Base-by-base conservation (phyloP, 768 basidiomycete genomes). In the Sistotremastrum niveocremeum region DNA sequence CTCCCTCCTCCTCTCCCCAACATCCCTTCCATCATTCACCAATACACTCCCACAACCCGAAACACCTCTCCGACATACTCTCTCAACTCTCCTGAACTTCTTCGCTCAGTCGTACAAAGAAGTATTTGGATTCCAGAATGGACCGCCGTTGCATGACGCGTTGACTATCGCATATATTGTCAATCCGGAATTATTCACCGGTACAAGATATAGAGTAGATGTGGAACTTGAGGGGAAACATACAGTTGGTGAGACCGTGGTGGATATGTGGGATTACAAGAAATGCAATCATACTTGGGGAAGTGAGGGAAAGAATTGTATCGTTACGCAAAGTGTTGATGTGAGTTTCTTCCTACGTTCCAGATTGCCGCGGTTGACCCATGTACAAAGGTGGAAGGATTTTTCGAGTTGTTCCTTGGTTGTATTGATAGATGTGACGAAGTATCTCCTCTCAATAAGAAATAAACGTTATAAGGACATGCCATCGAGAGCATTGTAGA, bases 131-230 rank as follows among this genome's bases (percentile, higher is more conserved):
- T 93, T 93, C 59, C 58, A 69, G n/a, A 70, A 83, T 34, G 89
- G 87, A 0, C 90, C 90, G 5, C 90, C 90, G 2, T 66, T 91
- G 2, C 90, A 94, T 51, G 90, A 93, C 54, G 77, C 86, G 1
- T 68, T 93, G 34, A 86, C 89, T 0, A 66, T 91, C 40, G 82
- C 78, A 7, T 91, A 84, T 50, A 67, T 89, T 34, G 73, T 77
- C 1, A 60, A 62, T n/a, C 85, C 86, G 0, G 69, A 76, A 4
- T 53, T 89, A 1, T 89, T 90, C 60, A 58, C 59, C 28, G 63
- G 64, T 34, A 72, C 58, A 42, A 68, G 88, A n/a, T 76, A 79
- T 57, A 70, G 82, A 39, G 87, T 91, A 0, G 89, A 93, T 51
- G 72, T 86, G n/a, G 89, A 93, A 53, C 67, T 83, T 11, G 68